These are phyloP conservation scores for Penicillium ucsense DNA, from an alignment of 495 filamentous ascomycete species.

Conservation along the genomic window DNA sequence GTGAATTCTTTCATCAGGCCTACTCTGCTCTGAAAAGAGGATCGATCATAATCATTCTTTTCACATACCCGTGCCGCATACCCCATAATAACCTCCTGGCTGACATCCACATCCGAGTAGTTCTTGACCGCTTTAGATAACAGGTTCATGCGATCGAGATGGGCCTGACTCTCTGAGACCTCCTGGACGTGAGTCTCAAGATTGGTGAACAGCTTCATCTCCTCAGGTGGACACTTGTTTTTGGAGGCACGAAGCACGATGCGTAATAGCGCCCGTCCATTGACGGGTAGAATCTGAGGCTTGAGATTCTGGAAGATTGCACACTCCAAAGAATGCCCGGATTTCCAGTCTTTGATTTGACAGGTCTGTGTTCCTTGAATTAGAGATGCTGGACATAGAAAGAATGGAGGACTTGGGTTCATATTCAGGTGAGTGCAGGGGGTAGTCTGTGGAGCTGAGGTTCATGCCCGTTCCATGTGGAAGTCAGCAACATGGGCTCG, in stretches of 20 bases:
- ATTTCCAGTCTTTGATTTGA: conserved; percentile 52
- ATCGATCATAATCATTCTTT: not conserved
- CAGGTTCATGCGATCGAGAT: conserved; percentile 40
- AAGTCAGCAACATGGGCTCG: no score
- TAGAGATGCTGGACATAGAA: no score
- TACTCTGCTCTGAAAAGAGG: no score
- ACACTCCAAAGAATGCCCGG: conserved; percentile 52
- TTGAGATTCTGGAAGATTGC: conserved; percentile 35
- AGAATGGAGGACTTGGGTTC: no score
- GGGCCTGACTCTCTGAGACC: conserved; percentile 24
- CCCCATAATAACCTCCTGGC: conserved; percentile 27
- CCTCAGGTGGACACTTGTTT: conserved; percentile 22
- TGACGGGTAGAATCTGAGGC: conserved; percentile 44
- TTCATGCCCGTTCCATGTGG: no score
- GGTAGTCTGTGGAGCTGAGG: no score
- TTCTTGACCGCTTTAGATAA: conserved; percentile 44
- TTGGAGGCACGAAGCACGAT: conserved; percentile 36
- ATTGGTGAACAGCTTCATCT: conserved; percentile 30
- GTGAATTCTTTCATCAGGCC: no score
- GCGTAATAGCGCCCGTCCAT: conserved; percentile 44
- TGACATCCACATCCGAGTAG: conserved; percentile 37
- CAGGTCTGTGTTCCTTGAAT: conserved; percentile 36
- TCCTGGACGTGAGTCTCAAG: conserved; percentile 42
- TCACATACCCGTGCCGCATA: conserved; percentile 36
- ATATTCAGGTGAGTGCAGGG: no score